phyloP scores from a whole-genome alignment of 768 basidiomycete genomes.

The Lenzites betulinus region DNA sequence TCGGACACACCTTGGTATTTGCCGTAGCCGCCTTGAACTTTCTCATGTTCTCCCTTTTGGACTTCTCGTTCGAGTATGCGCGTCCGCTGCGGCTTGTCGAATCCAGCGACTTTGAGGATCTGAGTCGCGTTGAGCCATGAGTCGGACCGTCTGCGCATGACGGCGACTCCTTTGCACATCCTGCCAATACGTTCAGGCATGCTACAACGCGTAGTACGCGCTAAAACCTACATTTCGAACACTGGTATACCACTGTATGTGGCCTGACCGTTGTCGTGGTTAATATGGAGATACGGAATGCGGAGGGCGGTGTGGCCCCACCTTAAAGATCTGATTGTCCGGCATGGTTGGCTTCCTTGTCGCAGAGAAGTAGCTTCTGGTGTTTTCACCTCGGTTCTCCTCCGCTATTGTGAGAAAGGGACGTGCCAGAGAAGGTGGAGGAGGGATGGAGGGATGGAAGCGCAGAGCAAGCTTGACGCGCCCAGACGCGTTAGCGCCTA shows the following conservation, averaged over 20 bases:
- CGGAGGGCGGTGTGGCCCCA: slow-evolving; percentile 25
- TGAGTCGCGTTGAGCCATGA: slow-evolving; percentile 99
- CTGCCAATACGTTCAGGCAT: slow-evolving; percentile 42
- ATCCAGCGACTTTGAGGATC: slow-evolving; percentile 98
- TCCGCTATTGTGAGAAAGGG: neutral
- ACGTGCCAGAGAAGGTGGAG: neutral
- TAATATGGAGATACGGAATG: slow-evolving; percentile 15
- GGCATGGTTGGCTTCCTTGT: slow-evolving; percentile 51
- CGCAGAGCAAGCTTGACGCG: slow-evolving; percentile 16
- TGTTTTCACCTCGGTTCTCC: neutral
- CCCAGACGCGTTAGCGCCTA: slow-evolving; percentile 15
- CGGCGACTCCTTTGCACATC: slow-evolving; percentile 95
- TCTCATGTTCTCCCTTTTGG: slow-evolving; percentile 98
- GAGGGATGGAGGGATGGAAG: slow-evolving; percentile 9
- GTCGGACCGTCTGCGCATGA: slow-evolving; percentile 96
- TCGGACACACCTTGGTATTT: slow-evolving; percentile 91
- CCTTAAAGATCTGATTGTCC: slow-evolving; percentile 89
- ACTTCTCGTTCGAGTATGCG: slow-evolving; percentile 97
- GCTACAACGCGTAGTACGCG: slow-evolving; percentile 11
- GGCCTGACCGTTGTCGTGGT: slow-evolving; percentile 50
- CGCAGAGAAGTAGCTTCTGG: neutral
- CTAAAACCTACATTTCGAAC: slow-evolving; percentile 77
- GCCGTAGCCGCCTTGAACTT: slow-evolving; percentile 98
- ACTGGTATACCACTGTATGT: slow-evolving; percentile 94
- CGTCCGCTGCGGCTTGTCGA: slow-evolving; percentile 98